Percentiles rank a stretch among this genome's conserved stretches.
Evolutionary conservation across 1,284 basidiomycete species (phyloP).

Genomic region (Ganoderma leucocontextum): DNA sequence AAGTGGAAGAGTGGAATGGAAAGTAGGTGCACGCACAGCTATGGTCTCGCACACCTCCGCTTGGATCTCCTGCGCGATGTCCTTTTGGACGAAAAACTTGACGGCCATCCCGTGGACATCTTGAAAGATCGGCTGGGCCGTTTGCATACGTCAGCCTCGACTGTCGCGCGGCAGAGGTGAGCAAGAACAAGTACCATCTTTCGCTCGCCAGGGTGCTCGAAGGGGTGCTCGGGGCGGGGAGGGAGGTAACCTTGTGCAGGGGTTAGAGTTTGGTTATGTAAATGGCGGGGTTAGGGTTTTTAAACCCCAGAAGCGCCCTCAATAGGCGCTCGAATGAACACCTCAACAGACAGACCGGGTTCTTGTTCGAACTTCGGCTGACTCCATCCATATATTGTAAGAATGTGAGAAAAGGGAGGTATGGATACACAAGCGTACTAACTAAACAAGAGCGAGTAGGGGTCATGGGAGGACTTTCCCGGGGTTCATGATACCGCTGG

Average conservation of each 20-base stretch:
- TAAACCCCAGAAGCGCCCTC: constrained; percentile 30
- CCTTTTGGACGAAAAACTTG: constrained; percentile 85
- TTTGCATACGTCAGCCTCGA: constrained; percentile 22
- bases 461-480: constrained; percentile 72
- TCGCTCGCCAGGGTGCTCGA: constrained; percentile 7
- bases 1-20: not conserved
- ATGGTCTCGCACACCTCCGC: constrained; percentile 74
- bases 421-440: constrained; percentile 24
- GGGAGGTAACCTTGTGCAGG: constrained; percentile 37
- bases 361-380: not conserved
- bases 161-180: not conserved
- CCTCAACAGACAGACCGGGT: not conserved
- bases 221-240: constrained; percentile 9
- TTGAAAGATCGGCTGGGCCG: constrained; percentile 67
- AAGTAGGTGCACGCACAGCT: constrained; percentile 52
- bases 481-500: constrained; percentile 91
- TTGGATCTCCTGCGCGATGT: constrained; percentile 72
- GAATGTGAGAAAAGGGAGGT: not conserved
- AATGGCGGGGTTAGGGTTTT: constrained; percentile 44
- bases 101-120: constrained; percentile 67
- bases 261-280: constrained; percentile 42
- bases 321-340: not conserved
- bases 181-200: constrained; percentile 36
- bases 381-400: not conserved
- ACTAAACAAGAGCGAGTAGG: constrained; percentile 5